Evolutionary conservation across 805 yeast species (phyloP).

Genomic region (Naumovozyma dairenensis): DNA sequence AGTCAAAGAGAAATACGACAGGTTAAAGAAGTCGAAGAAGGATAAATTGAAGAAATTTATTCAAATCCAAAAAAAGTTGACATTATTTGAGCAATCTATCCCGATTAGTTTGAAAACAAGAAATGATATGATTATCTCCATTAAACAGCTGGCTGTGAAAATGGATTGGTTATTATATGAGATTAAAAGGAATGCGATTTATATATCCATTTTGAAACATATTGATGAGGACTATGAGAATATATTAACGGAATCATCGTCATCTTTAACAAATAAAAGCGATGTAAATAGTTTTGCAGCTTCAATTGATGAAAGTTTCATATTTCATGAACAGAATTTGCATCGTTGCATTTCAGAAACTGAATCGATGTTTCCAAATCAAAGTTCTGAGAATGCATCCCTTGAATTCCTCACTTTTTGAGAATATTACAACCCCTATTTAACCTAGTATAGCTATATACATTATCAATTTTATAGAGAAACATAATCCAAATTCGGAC

Average conservation of each 20-base stretch:
- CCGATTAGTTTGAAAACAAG: slow-evolving; percentile 48
- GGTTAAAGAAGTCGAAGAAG: slow-evolving; percentile 29
- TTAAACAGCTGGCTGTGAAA: slow-evolving; percentile 40
- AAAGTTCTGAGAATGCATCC: background rate
- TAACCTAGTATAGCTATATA: too few relatives aligned
- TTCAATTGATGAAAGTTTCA: slow-evolving; percentile 14
- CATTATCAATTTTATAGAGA: too few relatives aligned
- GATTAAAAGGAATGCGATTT: slow-evolving; percentile 35
- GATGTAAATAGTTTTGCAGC: slow-evolving; percentile 3
- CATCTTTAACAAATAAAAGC: background rate
- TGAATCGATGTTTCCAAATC: background rate
- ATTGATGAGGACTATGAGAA: background rate
- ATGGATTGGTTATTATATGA: slow-evolving; percentile 53
- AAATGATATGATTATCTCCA: slow-evolving; percentile 37
- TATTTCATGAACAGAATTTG: slow-evolving; percentile 14
- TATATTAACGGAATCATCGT: background rate
- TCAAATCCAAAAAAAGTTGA: slow-evolving; percentile 29
- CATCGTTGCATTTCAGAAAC: slow-evolving; percentile 7
- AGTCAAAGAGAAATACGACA: slow-evolving; percentile 28
- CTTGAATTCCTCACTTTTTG: background rate
- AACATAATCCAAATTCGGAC: too few relatives aligned
- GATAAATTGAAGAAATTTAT: slow-evolving; percentile 30
- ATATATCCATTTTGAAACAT: slow-evolving; percentile 26
- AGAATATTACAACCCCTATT: too few relatives aligned
- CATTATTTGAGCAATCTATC: slow-evolving; percentile 37